Base-by-base conservation (phyloP, 805 yeast genomes). In the Zygosaccharomyces lentus region DNA sequence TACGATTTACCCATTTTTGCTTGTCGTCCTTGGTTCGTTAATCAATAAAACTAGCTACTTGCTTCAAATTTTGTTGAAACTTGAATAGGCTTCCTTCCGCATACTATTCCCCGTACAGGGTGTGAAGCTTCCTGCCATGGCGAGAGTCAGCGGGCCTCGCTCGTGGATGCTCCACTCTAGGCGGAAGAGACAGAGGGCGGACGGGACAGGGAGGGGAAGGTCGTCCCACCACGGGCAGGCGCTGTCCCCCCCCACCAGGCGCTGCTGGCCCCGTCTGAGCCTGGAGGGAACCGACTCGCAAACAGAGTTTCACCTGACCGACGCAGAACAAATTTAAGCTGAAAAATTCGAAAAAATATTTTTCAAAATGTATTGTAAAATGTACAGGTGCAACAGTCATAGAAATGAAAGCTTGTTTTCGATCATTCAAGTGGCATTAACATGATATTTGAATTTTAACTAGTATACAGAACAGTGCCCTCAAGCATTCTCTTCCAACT, bases 1-100 rank as follows among this genome's bases (percentile, higher is more conserved):
- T 66, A 66, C 70, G 70, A 65, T 66, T 66, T 66, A 66, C 70
- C 70, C 70, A 66, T 66, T 62, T 64, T 65, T 59, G 62, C 60
- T 57, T 56, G 56, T 63, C 56, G 60, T 54, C 58, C 61, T 57
- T 62, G 65, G 47, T 13, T 40, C 50, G 37, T 41, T 30, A 31
- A 21, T 16, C 37, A 40, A 17, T 16, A 40, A 37, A 32, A 19
- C n/a, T 24, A 21, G 31, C 21, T 32, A 6, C 24, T 15, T 3
- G 21, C 15, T 38, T 19, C 24, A 38, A 27, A 34, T 16, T 38
- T 38, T 23, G 26, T 38, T 15, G n/a, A 38, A 38, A 27, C 31
- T 38, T 38, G 41, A 38, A 19, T 17, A 27, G 15, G 24, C 41
- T 25, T 15, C 15, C 9, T 21, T 16, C 19, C 9, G 15, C n/a